Base-by-base conservation (phyloP, 78 protist species). In the Tieghemostelium lacteum region DNA sequence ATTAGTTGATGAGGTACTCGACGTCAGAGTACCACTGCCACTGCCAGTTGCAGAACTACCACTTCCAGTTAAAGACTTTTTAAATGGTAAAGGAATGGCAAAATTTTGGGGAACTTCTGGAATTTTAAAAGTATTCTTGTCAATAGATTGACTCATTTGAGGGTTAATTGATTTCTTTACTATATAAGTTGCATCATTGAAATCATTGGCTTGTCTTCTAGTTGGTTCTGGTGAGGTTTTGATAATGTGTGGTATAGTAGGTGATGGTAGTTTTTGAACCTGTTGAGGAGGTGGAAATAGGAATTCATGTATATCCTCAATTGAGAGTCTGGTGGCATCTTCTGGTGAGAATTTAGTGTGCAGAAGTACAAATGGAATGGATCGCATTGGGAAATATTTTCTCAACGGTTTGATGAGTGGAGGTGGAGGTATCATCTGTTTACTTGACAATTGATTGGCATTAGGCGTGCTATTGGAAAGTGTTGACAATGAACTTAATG, bases 91-190 rank as follows among this genome's bases (percentile, higher is more conserved):
- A 2, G 88, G 88, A 17, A 78, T 78, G 6, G 88, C 34, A 55
- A 78, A 66, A 10, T 78, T 40, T 7, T 57, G 24, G 1, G 91
- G 91, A 6, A 73, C 14, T 33, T 83, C 91, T 26, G 91, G 91
- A 28, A 83, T 83, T 60, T 83, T 83, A 58, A 83, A 83, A 12
- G 65, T 33, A 24, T 58, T 83, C 26, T 60, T 67, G 4, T 83
- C 78, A 42, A 54, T 39, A 0, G 87, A 76, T n/a, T n/a, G n/a
- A n/a, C n/a, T n/a, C n/a, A n/a, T n/a, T n/a, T n/a, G n/a, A n/a
- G n/a, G n/a, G n/a, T n/a, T n/a, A n/a, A n/a, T n/a, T n/a, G n/a
- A n/a, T n/a, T n/a, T n/a, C n/a, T n/a, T n/a, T n/a, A n/a, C n/a
- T n/a, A n/a, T n/a, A n/a, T n/a, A n/a, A n/a, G n/a, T n/a, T n/a